Evolutionary conservation across 305 asterid genomes (phyloP).

Genomic region (Fraxinus baroniana): DNA sequence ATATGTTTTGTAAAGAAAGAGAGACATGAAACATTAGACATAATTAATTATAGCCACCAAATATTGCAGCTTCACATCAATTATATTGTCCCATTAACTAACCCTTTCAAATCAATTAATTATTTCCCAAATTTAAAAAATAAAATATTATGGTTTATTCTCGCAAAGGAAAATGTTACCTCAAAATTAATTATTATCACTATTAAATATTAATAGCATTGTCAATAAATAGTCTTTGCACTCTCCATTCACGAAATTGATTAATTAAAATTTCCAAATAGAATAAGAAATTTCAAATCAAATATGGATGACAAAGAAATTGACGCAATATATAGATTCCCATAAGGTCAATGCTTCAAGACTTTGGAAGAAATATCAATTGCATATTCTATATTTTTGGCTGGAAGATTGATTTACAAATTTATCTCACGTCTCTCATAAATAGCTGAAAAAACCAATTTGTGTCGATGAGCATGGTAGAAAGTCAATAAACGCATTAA

Average conservation of each 20-base stretch:
- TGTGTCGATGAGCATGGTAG: not conserved
- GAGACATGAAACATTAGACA: not conserved
- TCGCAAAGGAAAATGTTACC: not conserved
- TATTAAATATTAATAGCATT: not conserved
- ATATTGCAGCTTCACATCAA: constrained; percentile 25
- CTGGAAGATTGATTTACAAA: too few species aligned
- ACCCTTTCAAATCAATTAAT: not conserved
- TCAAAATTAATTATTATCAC: not conserved
- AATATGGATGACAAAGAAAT: not conserved
- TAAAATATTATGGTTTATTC: not conserved
- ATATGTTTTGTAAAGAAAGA: not conserved
- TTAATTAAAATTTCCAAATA: not conserved
- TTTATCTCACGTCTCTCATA: not conserved
- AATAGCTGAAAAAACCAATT: not conserved
- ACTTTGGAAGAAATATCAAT: not conserved
- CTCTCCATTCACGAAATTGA: not conserved
- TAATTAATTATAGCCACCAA: constrained; percentile 41
- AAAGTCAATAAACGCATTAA: not conserved
- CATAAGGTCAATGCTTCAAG: not conserved
- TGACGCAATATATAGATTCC: not conserved
- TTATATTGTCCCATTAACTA: constrained; percentile 20
- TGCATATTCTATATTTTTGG: not conserved
- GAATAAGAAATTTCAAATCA: not conserved
- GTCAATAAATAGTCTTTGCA: not conserved
- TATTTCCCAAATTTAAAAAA: constrained; percentile 1